Conservation (phyloP, 2,329 filamentous ascomycete genomes). For the Chaetoscypha palmicola region DNA sequence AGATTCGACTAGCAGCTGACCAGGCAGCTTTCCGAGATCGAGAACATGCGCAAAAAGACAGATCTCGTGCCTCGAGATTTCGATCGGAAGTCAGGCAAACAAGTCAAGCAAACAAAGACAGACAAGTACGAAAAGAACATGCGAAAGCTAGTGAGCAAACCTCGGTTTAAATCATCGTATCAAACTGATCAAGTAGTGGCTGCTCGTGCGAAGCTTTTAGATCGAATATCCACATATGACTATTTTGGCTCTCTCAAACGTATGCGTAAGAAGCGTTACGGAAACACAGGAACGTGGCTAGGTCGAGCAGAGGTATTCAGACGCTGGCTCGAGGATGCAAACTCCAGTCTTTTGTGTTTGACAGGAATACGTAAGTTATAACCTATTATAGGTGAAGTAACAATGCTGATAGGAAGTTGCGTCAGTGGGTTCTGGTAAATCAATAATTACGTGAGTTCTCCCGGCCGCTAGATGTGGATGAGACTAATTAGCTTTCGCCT, state of each 20-base stretch:
- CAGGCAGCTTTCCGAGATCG: constrained; percentile 1
- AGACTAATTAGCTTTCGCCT: background rate
- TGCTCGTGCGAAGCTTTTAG: background rate
- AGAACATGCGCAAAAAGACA: background rate
- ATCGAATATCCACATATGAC: background rate
- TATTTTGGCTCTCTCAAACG: background rate
- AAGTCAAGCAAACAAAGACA: background rate
- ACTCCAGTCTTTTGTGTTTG: background rate
- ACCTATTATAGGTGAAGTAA: too few species aligned
- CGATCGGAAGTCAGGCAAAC: background rate
- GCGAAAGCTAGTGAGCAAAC: background rate
- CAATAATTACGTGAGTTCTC: background rate
- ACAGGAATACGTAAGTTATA: background rate
- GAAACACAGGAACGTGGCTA: background rate
- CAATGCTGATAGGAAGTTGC: background rate
- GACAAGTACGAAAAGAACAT: background rate
- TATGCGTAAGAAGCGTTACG: background rate
- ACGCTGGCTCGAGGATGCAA: background rate
- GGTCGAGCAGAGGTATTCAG: background rate
- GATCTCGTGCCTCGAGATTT: too few species aligned
- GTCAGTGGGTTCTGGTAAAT: background rate
- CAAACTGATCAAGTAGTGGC: background rate
- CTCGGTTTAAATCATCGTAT: background rate
- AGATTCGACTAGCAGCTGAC: constrained; percentile 2
- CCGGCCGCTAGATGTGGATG: background rate